These are phyloP conservation scores for Pythium pyrilobum DNA, from an alignment of 352 stramenopile species.

Conservation along the genomic window DNA sequence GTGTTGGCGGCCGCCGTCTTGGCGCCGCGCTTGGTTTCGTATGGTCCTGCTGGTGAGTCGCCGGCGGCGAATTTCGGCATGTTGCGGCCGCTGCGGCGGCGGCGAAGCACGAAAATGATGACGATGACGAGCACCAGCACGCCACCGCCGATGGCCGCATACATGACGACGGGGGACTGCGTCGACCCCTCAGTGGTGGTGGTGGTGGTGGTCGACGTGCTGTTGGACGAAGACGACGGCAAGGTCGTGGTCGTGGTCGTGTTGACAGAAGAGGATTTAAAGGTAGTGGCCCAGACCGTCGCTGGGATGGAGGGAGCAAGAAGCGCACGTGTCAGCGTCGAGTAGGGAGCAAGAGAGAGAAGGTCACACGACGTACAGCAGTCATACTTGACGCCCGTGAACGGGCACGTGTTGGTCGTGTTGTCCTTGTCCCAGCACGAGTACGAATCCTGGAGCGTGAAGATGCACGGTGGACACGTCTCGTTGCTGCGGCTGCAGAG, in stretches of 20 bases:
- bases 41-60: constrained; percentile 11
- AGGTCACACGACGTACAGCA: constrained; percentile 44
- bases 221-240: not conserved
- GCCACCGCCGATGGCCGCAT: constrained; percentile 47
- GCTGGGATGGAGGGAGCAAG: not conserved
- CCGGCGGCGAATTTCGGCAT: constrained; percentile 34
- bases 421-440: constrained; percentile 64
- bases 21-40: constrained; percentile 31
- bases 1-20: constrained; percentile 18
- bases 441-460: constrained; percentile 34
- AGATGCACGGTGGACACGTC: constrained; percentile 54
- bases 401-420: constrained; percentile 59
- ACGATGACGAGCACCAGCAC: constrained; percentile 39
- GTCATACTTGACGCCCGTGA: constrained; percentile 59
- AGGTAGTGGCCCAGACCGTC: not conserved
- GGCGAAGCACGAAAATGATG: constrained; percentile 36
- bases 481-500: constrained; percentile 24
- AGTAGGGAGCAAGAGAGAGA: not conserved
- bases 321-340: not conserved
- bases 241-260: constrained; percentile 8
- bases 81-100: constrained; percentile 26
- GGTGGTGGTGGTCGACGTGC: constrained; percentile 10
- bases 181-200: constrained; percentile 9
- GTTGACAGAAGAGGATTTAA: not conserved
- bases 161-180: constrained; percentile 29